These are phyloP conservation scores for Penicillium sp. DNA, from an alignment of 2,329 filamentous ascomycete genomes.

Conservation along the genomic window DNA sequence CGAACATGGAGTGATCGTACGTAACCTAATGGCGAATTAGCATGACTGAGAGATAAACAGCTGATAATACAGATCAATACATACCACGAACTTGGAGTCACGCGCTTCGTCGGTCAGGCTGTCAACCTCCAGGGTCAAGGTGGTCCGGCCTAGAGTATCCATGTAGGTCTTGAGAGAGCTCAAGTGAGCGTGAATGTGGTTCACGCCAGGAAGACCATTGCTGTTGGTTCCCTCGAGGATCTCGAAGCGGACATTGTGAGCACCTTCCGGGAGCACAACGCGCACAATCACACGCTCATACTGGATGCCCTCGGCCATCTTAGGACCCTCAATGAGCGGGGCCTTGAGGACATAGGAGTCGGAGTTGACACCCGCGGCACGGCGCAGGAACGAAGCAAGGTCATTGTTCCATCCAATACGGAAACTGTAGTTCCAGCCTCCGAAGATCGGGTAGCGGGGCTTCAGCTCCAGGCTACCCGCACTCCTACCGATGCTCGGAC, in stretches of 20 bases:
- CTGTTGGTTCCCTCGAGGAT: constrained; percentile 67
- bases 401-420: constrained; percentile 94
- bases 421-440: constrained; percentile 98
- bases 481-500: constrained; percentile 44
- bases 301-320: constrained; percentile 77
- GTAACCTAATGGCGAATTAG: constrained; percentile 52
- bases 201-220: constrained; percentile 66
- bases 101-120: constrained; percentile 91
- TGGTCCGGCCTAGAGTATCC: constrained; percentile 85
- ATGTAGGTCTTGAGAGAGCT: constrained; percentile 83
- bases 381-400: constrained; percentile 71
- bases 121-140: constrained; percentile 72
- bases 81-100: constrained; percentile 72
- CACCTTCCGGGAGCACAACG: constrained; percentile 86
- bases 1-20: constrained; percentile 76
- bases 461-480: constrained; percentile 79
- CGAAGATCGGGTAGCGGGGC: constrained; percentile 93
- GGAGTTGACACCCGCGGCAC: constrained; percentile 50
- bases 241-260: constrained; percentile 60
- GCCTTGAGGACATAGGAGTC: constrained; percentile 83
- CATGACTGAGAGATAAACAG: not conserved
- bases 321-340: constrained; percentile 90
- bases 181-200: constrained; percentile 53
- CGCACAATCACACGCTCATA: constrained; percentile 79
- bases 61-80: not conserved